phyloP scores from a whole-genome alignment of 73 alveolate species.

The Tetrahymena elliotti region DNA sequence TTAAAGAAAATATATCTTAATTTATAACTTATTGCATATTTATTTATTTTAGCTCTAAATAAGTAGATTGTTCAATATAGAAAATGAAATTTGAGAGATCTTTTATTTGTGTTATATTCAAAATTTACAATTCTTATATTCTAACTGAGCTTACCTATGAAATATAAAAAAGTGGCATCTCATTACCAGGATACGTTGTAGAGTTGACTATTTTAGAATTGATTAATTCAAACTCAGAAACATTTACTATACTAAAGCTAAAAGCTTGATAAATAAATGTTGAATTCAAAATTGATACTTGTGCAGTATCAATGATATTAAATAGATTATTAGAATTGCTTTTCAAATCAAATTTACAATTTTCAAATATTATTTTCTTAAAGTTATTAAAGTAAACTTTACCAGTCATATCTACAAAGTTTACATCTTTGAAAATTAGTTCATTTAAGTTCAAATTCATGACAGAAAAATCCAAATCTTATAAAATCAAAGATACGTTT shows the following conservation, averaged over 20 bases:
- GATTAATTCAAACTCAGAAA: too few species aligned
- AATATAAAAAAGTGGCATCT: not conserved
- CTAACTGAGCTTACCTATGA: not conserved
- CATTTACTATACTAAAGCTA: too few species aligned
- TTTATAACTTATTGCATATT: not conserved
- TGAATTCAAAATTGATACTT: not conserved
- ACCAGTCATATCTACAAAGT: not conserved
- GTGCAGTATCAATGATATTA: not conserved
- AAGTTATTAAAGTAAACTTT: not conserved
- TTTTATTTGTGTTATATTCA: not conserved
- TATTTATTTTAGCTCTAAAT: not conserved
- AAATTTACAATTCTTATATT: too few species aligned
- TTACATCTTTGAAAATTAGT: not conserved
- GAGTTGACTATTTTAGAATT: too few species aligned
- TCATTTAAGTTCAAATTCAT: not conserved
- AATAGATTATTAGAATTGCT: not conserved
- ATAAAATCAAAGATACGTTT: not conserved
- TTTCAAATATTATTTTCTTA: not conserved
- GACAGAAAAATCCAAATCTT: not conserved
- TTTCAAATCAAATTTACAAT: not conserved
- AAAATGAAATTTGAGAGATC: too few species aligned
- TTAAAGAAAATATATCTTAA: not conserved
- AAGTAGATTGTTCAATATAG: not conserved
- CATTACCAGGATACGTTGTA: too few species aligned
- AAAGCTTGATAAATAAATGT: not conserved